A percentile compares a stretch with the other conserved stretches of the same genome.
These are phyloP conservation scores for Peltaster fructicola DNA, from an alignment of 2,329 filamentous ascomycete genomes.

Conservation along the genomic window DNA sequence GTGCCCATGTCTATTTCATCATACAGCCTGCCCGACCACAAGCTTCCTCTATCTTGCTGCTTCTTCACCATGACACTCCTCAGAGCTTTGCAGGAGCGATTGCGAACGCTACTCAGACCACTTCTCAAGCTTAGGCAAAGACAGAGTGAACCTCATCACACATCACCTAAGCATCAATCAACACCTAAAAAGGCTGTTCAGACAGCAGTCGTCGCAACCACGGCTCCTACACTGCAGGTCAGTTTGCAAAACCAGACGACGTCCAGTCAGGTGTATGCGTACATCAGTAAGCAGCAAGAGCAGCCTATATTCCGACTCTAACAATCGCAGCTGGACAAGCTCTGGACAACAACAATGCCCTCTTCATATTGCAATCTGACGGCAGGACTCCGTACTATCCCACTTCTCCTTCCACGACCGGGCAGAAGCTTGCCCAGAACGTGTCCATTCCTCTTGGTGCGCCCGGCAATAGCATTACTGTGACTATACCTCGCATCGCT, in stretches of 20 bases:
- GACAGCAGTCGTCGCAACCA: slow-evolving; percentile 8
- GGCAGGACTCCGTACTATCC: slow-evolving; percentile 20
- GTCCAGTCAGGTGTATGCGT: slow-evolving; percentile 18
- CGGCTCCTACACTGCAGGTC: slow-evolving; percentile 14
- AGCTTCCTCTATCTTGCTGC: too few relatives aligned
- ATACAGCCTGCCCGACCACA: too few relatives aligned
- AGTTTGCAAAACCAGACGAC: slow-evolving; percentile 17
- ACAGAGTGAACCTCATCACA: too few relatives aligned
- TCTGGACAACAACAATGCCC: slow-evolving; percentile 16
- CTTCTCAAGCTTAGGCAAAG: too few relatives aligned
- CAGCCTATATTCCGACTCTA: background rate
- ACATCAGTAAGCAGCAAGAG: slow-evolving; percentile 30
- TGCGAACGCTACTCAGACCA: too few relatives aligned
- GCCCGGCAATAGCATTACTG: slow-evolving; percentile 16
- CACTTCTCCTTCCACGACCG: slow-evolving; percentile 14
- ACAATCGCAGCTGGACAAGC: slow-evolving; percentile 15
- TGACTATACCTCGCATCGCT: slow-evolving; percentile 19
- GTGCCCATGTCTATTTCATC: too few relatives aligned
- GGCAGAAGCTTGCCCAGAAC: slow-evolving; percentile 20
- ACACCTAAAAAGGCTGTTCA: too few relatives aligned
- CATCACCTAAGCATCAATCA: too few relatives aligned
- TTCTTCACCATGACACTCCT: too few relatives aligned
- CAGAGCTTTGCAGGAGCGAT: too few relatives aligned
- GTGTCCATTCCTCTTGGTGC: slow-evolving; percentile 28
- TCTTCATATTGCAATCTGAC: slow-evolving; percentile 19